Evolutionary conservation across 1,284 basidiomycete species (phyloP).

Genomic region (Inonotus hispidus): DNA sequence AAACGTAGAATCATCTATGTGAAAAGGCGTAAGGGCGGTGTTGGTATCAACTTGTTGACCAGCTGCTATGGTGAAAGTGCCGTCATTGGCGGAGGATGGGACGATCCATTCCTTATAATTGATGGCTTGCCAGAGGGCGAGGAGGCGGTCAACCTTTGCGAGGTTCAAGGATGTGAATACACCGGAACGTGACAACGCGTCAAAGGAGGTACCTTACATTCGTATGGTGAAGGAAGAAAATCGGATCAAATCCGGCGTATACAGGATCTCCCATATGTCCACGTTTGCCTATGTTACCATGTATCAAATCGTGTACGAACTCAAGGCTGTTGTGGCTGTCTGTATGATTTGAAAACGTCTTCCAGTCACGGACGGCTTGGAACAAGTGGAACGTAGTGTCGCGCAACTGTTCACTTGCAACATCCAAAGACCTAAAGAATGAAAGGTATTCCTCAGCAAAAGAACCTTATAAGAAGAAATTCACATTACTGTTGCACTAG

Average conservation of each 20-base stretch:
- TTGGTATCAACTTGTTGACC: neutral
- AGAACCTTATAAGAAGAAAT: too few species aligned
- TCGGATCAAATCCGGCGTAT: conserved; percentile 41
- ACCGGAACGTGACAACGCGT: neutral
- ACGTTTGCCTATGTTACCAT: conserved; percentile 35
- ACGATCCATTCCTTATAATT: conserved; percentile 36
- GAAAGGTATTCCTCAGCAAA: too few species aligned
- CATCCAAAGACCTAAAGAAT: too few species aligned
- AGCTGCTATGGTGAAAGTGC: conserved; percentile 20
- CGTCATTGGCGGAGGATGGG: conserved; percentile 27
- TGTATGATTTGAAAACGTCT: too few species aligned
- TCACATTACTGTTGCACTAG: too few species aligned
- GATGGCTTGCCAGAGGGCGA: conserved; percentile 39
- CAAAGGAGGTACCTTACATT: conserved; percentile 25
- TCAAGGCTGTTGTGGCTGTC: conserved; percentile 43
- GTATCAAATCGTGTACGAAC: conserved; percentile 43
- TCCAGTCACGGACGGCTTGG: too few species aligned
- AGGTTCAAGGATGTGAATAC: neutral
- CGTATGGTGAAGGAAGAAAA: conserved; percentile 44
- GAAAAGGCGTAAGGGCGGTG: neutral
- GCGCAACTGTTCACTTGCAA: too few species aligned
- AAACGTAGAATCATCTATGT: neutral
- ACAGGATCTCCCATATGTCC: conserved; percentile 40
- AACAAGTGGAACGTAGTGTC: too few species aligned
- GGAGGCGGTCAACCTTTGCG: conserved; percentile 35